Evolutionary conservation across 768 basidiomycete species (phyloP), one percentile per base, ranked within the genome.

Genomic region (Hortiboletus flavorubellus): DNA sequence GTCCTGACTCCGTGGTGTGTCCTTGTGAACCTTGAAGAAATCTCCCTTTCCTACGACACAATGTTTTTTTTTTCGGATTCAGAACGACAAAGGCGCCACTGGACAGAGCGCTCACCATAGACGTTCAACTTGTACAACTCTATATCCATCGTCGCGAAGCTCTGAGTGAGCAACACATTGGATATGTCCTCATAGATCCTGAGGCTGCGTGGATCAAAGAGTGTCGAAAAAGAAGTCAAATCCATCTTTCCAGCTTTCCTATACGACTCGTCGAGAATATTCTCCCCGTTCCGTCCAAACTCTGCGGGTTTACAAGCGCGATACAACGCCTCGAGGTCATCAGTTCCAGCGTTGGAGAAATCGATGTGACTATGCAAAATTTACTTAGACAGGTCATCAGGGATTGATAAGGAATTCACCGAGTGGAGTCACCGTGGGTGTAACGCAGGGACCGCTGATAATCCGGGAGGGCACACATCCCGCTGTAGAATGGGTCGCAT

Each of bases 181-280:
- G 40, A 49, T 1, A 54, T 26, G 6, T 41, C 42, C 12, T 59
- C 43, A 12, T 53, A 26, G 48, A 58, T 47, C 1, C 59, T 23
- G 12, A 54, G 47, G 10, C n/a, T 45, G 39, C 30, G 49, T 1
- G 56, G 48, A 18, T 58, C 44, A 6, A 55, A 46, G 34, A 39
- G 41, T 0, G 51, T 65, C 0, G 72, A 37, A 55, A 82, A 81
- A 4, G 67, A 49, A 0, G 47, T 42, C 0, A 58, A 33, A 43
- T 79, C 76, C 62, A 81, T 61, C 65, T 81, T 80, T 2, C 77
- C 74, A 0, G 79, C 79, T 53, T 77, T 79, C 34, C 78, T 69
- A 77, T 5, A 49, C 3, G 47, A 38, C 16, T 50, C 56, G 18
- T 58, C 59, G 0, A 50, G 14, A 2, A 60, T 16, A 10, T 46